Evolutionary conservation across 164 flowering plant species (phyloP).

Genomic region (Litsea cubeba): DNA sequence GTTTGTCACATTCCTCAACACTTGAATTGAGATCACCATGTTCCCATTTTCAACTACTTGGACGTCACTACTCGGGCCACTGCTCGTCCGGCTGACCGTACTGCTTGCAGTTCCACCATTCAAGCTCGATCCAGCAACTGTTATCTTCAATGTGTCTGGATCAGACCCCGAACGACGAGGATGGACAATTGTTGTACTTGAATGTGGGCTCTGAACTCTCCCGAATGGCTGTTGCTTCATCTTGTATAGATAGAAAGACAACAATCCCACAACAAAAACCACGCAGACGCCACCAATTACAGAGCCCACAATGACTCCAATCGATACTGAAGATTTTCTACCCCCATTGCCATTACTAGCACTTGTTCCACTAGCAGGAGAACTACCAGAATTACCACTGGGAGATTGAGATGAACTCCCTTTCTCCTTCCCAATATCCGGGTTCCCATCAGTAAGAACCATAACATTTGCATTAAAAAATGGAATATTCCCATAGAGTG

Average conservation of each 20-base stretch:
- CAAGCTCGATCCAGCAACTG: slow-evolving; percentile 42
- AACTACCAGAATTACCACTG: slow-evolving; percentile 11
- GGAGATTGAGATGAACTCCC: slow-evolving; percentile 18
- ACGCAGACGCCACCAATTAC: slow-evolving; percentile 35
- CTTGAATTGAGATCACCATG: slow-evolving; percentile 80
- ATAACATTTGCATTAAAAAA: slow-evolving; percentile 33
- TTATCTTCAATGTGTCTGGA: slow-evolving; percentile 50
- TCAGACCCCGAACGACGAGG: slow-evolving; percentile 65
- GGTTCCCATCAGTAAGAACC: slow-evolving; percentile 42
- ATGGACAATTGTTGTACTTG: slow-evolving; percentile 48
- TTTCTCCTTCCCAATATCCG: slow-evolving; percentile 43
- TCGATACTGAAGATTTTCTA: slow-evolving; percentile 22
- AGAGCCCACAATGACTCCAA: slow-evolving; percentile 34
- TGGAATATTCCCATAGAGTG: slow-evolving; percentile 59
- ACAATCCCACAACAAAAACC: slow-evolving; percentile 22
- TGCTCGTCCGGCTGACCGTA: slow-evolving; percentile 32
- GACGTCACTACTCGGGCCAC: slow-evolving; percentile 41
- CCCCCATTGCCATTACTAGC: neutral
- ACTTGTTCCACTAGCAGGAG: neutral
- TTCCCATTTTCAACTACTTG: slow-evolving; percentile 63
- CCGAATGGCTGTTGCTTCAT: slow-evolving; percentile 32
- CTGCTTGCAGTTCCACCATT: slow-evolving; percentile 39
- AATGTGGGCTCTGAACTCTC: slow-evolving; percentile 45
- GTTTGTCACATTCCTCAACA: slow-evolving; percentile 69
- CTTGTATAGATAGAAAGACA: slow-evolving; percentile 33